Percentiles rank a stretch among this genome's conserved stretches.
Evolutionary conservation across 352 stramenopile species (phyloP).

Genomic region (Thalassiosira allenii): DNA sequence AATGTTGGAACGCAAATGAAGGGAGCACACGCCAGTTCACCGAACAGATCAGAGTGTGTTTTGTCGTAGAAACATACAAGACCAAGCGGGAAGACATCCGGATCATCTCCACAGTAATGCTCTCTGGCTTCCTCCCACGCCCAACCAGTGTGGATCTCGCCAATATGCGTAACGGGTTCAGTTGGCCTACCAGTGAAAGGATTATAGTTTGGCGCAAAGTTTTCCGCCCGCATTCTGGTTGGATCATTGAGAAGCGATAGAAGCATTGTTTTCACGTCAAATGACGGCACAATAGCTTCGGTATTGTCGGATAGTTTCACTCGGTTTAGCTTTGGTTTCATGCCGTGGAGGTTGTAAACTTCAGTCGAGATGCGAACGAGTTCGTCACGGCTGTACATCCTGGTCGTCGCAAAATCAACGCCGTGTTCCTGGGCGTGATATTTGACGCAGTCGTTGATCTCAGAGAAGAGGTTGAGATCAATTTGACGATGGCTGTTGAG

Average conservation of each 20-base stretch:
- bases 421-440: too few relatives aligned
- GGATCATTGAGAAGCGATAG: slow-evolving; percentile 17
- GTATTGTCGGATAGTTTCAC: not conserved
- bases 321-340: too few relatives aligned
- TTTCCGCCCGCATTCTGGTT: too few relatives aligned
- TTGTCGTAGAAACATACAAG: slow-evolving; percentile 45
- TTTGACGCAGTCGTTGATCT: too few relatives aligned
- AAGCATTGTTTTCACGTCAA: slow-evolving; percentile 4
- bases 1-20: slow-evolving; percentile 31
- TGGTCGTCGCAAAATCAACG: too few relatives aligned
- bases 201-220: slow-evolving; percentile 30
- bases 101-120: slow-evolving; percentile 14
- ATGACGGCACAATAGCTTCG: not conserved
- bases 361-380: too few relatives aligned
- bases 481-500: too few relatives aligned
- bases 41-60: slow-evolving; percentile 25
- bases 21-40: slow-evolving; percentile 13
- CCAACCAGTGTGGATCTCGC: slow-evolving; percentile 43
- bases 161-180: slow-evolving; percentile 8
- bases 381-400: too few relatives aligned
- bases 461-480: too few relatives aligned
- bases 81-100: slow-evolving; percentile 10
- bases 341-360: too few relatives aligned
- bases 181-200: slow-evolving; percentile 29
- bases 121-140: slow-evolving; percentile 14